These are phyloP conservation scores for Claviceps pazoutovae DNA, from an alignment of 2,329 filamentous ascomycete species.

Conservation along the genomic window DNA sequence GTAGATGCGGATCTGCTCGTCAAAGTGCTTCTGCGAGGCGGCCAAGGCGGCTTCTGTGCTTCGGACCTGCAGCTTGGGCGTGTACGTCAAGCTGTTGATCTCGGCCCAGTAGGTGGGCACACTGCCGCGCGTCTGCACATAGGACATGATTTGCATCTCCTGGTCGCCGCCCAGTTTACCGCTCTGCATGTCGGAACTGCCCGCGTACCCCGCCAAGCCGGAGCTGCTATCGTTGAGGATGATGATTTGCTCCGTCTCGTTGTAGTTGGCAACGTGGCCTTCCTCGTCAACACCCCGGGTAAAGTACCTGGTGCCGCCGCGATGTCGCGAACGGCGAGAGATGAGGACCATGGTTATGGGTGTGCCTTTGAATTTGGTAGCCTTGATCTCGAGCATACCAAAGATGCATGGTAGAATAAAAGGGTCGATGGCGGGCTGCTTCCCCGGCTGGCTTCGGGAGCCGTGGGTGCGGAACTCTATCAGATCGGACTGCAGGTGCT, in stretches of 20 bases:
- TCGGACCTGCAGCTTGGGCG: slow-evolving; percentile 76
- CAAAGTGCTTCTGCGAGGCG: slow-evolving; percentile 75
- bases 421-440: slow-evolving; percentile 68
- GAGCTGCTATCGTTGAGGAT: slow-evolving; percentile 72
- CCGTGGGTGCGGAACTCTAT: slow-evolving; percentile 69
- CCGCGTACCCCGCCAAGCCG: slow-evolving; percentile 66
- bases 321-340: slow-evolving; percentile 74
- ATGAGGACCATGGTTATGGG: slow-evolving; percentile 77
- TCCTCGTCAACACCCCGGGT: slow-evolving; percentile 86
- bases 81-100: slow-evolving; percentile 85
- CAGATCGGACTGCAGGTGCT: slow-evolving; percentile 77
- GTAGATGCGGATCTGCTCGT: slow-evolving; percentile 85
- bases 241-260: slow-evolving; percentile 90
- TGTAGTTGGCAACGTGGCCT: slow-evolving; percentile 95
- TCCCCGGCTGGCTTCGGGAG: slow-evolving; percentile 48
- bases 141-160: slow-evolving; percentile 82
- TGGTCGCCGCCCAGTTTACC: slow-evolving; percentile 49
- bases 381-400: slow-evolving; percentile 84
- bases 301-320: slow-evolving; percentile 87
- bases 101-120: slow-evolving; percentile 95
- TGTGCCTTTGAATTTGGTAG: slow-evolving; percentile 72
- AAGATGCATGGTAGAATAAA: slow-evolving; percentile 94
- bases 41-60: slow-evolving; percentile 66
- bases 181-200: slow-evolving; percentile 62
- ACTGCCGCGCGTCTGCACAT: slow-evolving; percentile 91